Evolutionary conservation across 768 basidiomycete species (phyloP), one percentile per base, ranked within the genome.

Genomic region (Mycena venus): DNA sequence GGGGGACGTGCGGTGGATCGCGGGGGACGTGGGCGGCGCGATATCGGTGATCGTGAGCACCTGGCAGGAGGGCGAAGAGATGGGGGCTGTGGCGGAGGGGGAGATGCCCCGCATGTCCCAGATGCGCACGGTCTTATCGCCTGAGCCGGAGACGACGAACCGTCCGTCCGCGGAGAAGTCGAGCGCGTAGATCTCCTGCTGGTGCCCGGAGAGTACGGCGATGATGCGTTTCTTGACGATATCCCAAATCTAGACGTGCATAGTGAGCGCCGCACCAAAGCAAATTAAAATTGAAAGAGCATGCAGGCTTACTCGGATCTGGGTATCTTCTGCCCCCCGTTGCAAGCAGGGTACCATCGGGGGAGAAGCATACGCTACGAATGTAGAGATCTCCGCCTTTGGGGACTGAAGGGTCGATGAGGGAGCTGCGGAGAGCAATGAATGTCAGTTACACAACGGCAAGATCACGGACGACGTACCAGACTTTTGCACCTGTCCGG

Each of bases 251-350:
- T 95, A 76, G 3, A n/a, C 10, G 42, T 8, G 27, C 10, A 44
- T 9, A 27, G 51, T 55, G 36, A 62, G 55, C 31, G 73, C 42
- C 27, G 15, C 2, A n/a, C 3, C 10, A n/a, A 47, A 27, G 66
- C 86, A 44, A 91, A 76, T 27, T 75, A 67, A 72, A 34, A 66
- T 15, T n/a, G n/a, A n/a, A n/a, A n/a, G n/a, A n/a, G 25, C 53
- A 8, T 1, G n/a, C n/a, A n/a, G 23, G 78, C 89, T 81, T 78
- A 94, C 94, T 78, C 95, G 86, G 78, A 95, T 94, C 80, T 92
- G 91, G 72, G 93, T 90, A 82, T 95, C 94, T 82, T 95, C 94
- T 0, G 95, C 94, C 4, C n/a, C 94, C 94, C 19, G 94, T 95
- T 25, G 95, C 94, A 47, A 95, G 89, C 74, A 87, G 91, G 80